Evolutionary conservation across 768 basidiomycete genomes (phyloP).

Genomic region (Saitozyma podzolica): DNA sequence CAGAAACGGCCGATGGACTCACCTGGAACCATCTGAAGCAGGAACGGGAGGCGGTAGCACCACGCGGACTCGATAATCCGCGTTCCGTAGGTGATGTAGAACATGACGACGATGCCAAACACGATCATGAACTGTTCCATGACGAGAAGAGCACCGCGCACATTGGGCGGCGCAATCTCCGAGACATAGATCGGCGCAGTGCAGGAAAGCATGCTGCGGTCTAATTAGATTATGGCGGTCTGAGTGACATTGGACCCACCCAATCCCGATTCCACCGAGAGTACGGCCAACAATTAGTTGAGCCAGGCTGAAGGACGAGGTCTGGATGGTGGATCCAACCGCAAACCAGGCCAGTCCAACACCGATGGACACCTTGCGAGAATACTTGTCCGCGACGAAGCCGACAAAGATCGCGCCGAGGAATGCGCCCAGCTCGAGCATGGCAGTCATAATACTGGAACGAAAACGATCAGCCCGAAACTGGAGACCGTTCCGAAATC

Average conservation of each 20-base stretch:
- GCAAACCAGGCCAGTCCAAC: conserved; percentile 14
- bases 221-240: no score
- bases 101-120: conserved; percentile 12
- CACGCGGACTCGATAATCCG: no score
- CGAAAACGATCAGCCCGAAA: no score
- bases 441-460: conserved; percentile 14
- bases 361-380: conserved; percentile 1
- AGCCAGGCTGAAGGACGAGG: background rate
- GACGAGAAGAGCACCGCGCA: conserved; percentile 14
- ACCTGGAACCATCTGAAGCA: no score
- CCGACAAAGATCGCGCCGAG: conserved; percentile 9
- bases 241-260: no score
- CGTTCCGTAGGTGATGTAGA: conserved; percentile 7
- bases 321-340: conserved; percentile 12
- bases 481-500: no score
- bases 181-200: conserved; percentile 18
- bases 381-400: conserved; percentile 14
- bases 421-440: conserved; percentile 17
- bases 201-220: conserved; percentile 1
- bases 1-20: no score
- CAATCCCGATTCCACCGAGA: conserved; percentile 18
- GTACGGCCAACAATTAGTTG: conserved; percentile 10
- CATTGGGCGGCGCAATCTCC: conserved; percentile 19
- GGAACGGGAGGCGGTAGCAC: no score
- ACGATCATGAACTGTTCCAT: conserved; percentile 19